Evolutionary conservation across 257 asterid genomes (phyloP), one percentile per base, ranked within the genome.

Genomic region (Paulownia fortunei): DNA sequence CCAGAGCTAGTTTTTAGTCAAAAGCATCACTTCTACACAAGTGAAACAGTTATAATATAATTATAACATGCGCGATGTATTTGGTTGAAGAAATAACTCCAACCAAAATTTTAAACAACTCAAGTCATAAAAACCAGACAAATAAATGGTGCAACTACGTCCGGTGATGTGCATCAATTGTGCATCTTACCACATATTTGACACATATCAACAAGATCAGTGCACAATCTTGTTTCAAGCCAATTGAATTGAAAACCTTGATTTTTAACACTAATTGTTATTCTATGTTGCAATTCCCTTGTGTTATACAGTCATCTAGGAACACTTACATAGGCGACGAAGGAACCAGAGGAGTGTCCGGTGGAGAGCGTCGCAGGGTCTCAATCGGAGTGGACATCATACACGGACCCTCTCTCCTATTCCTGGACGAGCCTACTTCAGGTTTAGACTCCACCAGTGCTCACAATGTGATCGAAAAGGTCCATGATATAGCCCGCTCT

Each of bases 391-490:
- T 87, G 1, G 97, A 93, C 85, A 91, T 93, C 73, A 93, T 93
- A 69, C 98, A 93, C 58, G 97, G 94, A 19, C 98, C 98, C 0
- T 83, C 93, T 2, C 88, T 91, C 26, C 78, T 91, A 3, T 93
- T 93, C 85, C 72, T 91, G 63, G 98, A 93, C 76, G 98, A 93
- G 79, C 98, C 97, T 0, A 93, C 98, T 26, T 91, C 97, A 0
- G 98, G 98, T 0, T 84, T 93, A 3, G 98, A 93, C 82, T 93
- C 98, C 54, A 93, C 97, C n/a, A 93, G 97, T 46, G 96, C 98
- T 0, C 86, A 88, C 73, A 91, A 91, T 27, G 97, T 93, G 56
- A 90, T 93, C 44, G 96, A 93, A 79, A 91, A 88, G 82, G 93
- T 93, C 62, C 96, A 88, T 27, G 89, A 90, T 52, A 91, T 93